Evolutionary conservation across 2,329 filamentous ascomycete species (phyloP).

Genomic region (Coniella lustricola): DNA sequence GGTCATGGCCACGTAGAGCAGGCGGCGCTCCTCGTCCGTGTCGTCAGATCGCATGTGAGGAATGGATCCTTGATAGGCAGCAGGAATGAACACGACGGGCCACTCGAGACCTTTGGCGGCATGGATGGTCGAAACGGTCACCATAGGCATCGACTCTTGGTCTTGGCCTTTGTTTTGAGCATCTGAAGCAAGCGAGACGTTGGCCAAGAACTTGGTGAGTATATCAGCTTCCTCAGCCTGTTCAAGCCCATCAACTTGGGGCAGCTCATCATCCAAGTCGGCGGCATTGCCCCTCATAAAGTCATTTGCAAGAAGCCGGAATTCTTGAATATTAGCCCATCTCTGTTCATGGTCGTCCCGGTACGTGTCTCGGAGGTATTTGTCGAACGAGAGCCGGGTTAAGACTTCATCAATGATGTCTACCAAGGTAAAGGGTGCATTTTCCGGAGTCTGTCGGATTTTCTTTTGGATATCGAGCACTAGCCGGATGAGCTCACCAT

Average conservation of each 20-base stretch:
- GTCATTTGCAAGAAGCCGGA: slow-evolving; percentile 73
- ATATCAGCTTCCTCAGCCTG: slow-evolving; percentile 58
- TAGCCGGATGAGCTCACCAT: slow-evolving; percentile 39
- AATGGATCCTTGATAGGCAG: slow-evolving; percentile 82
- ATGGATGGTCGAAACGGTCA: slow-evolving; percentile 94
- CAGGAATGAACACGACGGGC: slow-evolving; percentile 90
- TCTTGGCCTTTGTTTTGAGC: slow-evolving; percentile 57
- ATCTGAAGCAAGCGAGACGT: slow-evolving; percentile 79
- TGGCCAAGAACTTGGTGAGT: slow-evolving; percentile 77
- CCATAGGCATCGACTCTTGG: slow-evolving; percentile 50
- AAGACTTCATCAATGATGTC: slow-evolving; percentile 47
- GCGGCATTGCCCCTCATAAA: slow-evolving; percentile 44
- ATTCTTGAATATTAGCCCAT: slow-evolving; percentile 85
- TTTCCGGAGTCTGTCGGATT: slow-evolving; percentile 24
- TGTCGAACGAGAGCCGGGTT: slow-evolving; percentile 62
- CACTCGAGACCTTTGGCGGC: slow-evolving; percentile 94
- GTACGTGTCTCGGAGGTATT: slow-evolving; percentile 66
- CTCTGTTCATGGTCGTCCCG: slow-evolving; percentile 68
- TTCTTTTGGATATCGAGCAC: slow-evolving; percentile 32
- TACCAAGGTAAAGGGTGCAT: slow-evolving; percentile 33
- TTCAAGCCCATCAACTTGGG: slow-evolving; percentile 63
- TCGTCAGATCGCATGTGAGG: slow-evolving; percentile 85
- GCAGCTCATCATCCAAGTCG: slow-evolving; percentile 48
- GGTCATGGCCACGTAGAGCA: slow-evolving; percentile 97
- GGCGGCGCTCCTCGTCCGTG: slow-evolving; percentile 73